Evolutionary conservation across 257 asterid genomes (phyloP).

Genomic region (Petunia axillaris): DNA sequence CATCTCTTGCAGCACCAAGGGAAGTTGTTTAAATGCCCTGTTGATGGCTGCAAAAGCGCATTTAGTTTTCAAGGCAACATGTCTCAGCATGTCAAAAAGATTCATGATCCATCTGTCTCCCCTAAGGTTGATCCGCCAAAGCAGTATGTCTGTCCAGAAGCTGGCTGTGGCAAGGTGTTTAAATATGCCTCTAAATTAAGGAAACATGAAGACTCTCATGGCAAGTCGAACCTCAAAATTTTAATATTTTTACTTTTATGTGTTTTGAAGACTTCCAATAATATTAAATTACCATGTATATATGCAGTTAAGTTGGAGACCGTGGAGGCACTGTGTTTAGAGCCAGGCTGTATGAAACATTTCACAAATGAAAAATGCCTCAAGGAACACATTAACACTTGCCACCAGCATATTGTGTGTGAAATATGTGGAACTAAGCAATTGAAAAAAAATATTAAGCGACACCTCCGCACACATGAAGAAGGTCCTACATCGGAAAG

Average conservation of each 20-base stretch:
- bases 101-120: constrained; percentile 54
- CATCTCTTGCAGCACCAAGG: constrained; percentile 88
- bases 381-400: constrained; percentile 64
- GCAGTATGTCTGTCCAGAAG: constrained; percentile 64
- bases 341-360: constrained; percentile 82
- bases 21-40: constrained; percentile 66
- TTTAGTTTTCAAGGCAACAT: constrained; percentile 66
- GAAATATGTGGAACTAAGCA: constrained; percentile 77
- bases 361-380: constrained; percentile 75
- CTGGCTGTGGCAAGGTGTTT: constrained; percentile 83
- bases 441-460: constrained; percentile 84
- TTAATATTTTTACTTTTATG: not conserved
- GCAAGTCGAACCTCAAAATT: constrained; percentile 36
- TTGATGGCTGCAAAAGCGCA: constrained; percentile 50
- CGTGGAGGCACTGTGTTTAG: constrained; percentile 75
- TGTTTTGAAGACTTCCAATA: not conserved
- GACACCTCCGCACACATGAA: constrained; percentile 74
- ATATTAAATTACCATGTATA: constrained; percentile 10
- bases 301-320: constrained; percentile 77
- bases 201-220: constrained; percentile 81
- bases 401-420: constrained; percentile 71
- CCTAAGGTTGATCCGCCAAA: constrained; percentile 38
- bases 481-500: constrained; percentile 40
- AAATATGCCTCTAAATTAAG: constrained; percentile 65
- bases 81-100: constrained; percentile 69